A percentile compares a stretch with the other conserved stretches of the same genome.
Conservation (phyloP, 2,329 filamentous ascomycete genomes). For the Scedosporium aurantiacum region DNA sequence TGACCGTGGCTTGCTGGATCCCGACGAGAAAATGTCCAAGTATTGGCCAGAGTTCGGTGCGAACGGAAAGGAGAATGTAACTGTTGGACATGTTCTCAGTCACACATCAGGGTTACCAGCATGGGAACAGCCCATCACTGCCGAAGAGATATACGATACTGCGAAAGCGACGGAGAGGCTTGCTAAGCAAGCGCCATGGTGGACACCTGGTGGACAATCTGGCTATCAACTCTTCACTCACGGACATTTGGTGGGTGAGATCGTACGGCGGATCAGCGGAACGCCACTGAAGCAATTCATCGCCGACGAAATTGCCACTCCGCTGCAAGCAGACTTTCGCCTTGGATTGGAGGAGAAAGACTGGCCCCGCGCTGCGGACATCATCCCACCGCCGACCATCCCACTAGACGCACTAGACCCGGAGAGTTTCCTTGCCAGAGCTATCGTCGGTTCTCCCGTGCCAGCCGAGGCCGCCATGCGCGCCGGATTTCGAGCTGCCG, state of each 20-base stretch:
- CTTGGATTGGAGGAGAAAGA: slow-evolving; percentile 30
- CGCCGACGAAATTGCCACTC: slow-evolving; percentile 22
- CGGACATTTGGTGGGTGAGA: slow-evolving; percentile 30
- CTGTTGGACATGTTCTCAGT: slow-evolving; percentile 27
- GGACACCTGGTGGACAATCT: slow-evolving; percentile 28
- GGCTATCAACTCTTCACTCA: slow-evolving; percentile 30
- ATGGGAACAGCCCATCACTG: slow-evolving; percentile 19
- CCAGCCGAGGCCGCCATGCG: slow-evolving; percentile 14
- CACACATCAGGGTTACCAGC: slow-evolving; percentile 26
- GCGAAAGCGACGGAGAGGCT: slow-evolving; percentile 20
- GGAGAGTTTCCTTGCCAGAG: slow-evolving; percentile 18
- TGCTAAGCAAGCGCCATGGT: slow-evolving; percentile 29
- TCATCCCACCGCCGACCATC: slow-evolving; percentile 16
- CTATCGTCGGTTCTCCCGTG: slow-evolving; percentile 16
- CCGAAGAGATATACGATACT: slow-evolving; percentile 22
- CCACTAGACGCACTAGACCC: slow-evolving; percentile 11
- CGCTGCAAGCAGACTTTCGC: slow-evolving; percentile 33
- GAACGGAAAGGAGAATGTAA: slow-evolving; percentile 27
- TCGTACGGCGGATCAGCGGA: slow-evolving; percentile 28
- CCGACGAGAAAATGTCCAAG: slow-evolving; percentile 24
- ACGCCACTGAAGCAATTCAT: slow-evolving; percentile 30
- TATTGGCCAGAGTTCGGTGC: slow-evolving; percentile 36
- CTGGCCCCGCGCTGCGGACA: slow-evolving; percentile 25
- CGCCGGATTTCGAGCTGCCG: slow-evolving; percentile 23
- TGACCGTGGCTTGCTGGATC: slow-evolving; percentile 25